A percentile compares a stretch with the other conserved stretches of the same genome.
These are phyloP conservation scores for Colletotrichum liaoningense DNA, from an alignment of 2,329 filamentous ascomycete species.

Conservation along the genomic window DNA sequence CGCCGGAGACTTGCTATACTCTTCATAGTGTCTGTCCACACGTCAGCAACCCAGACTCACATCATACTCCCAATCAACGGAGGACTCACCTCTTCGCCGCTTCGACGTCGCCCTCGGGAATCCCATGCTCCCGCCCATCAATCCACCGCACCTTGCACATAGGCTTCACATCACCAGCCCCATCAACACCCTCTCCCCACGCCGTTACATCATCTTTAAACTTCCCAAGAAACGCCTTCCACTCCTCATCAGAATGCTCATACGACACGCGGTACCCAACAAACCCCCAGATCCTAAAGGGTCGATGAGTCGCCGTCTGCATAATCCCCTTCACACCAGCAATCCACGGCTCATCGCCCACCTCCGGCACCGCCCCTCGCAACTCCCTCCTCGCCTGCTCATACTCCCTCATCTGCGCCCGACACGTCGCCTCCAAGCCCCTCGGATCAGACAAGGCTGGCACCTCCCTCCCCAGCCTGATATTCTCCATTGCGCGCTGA, in stretches of 20 bases:
- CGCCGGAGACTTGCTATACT: constrained; percentile 9
- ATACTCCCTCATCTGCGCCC: constrained; percentile 7
- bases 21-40: constrained; percentile 2
- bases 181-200: constrained; percentile 25
- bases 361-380: not conserved
- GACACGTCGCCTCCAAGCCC: not conserved
- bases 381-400: constrained; percentile 15
- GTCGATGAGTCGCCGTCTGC: not conserved
- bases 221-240: constrained; percentile 1
- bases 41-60: not conserved
- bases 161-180: constrained; percentile 27
- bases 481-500: not conserved
- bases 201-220: constrained; percentile 12
- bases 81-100: constrained; percentile 38
- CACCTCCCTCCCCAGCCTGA: not conserved
- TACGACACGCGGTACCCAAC: constrained; percentile 20
- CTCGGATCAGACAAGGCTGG: not conserved
- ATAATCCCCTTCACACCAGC: not conserved
- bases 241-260: constrained; percentile 29
- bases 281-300: constrained; percentile 11
- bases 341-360: constrained; percentile 9
- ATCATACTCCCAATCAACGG: not conserved
- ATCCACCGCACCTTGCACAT: constrained; percentile 40
- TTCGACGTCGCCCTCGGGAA: constrained; percentile 38
- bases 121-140: constrained; percentile 35